Conservation (phyloP, 192 early-diverging fungal species). For the Entomortierella beljakovae region DNA sequence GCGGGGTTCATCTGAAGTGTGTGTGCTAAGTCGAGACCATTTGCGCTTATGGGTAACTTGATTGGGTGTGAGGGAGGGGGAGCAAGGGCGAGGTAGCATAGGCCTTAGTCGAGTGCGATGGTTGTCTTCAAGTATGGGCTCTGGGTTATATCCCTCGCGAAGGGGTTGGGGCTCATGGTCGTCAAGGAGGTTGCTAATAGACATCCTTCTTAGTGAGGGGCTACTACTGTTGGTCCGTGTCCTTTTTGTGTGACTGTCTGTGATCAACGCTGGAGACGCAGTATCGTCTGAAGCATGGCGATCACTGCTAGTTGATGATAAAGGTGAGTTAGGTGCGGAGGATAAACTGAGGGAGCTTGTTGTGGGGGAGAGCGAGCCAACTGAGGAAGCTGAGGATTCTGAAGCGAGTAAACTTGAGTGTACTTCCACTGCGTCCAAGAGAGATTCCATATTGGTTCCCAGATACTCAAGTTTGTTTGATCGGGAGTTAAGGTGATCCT, state of each 20-base stretch:
- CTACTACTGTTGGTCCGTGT: conserved; percentile 45
- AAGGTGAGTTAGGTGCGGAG: conserved; percentile 39
- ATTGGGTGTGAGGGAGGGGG: conserved; percentile 18
- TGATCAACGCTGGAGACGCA: not conserved
- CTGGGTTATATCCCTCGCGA: not conserved
- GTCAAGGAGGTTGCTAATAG: conserved; percentile 52
- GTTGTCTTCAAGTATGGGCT: conserved; percentile 7
- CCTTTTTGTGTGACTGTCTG: conserved; percentile 36
- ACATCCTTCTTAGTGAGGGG: conserved; percentile 31
- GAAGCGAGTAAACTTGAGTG: conserved; percentile 32
- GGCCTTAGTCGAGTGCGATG: conserved; percentile 24
- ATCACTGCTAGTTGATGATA: not conserved
- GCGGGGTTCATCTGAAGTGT: conserved; percentile 30
- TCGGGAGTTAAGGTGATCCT: not conserved
- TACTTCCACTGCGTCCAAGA: conserved; percentile 45
- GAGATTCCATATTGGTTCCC: conserved; percentile 53
- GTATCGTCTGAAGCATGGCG: not conserved
- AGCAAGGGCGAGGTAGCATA: conserved; percentile 34
- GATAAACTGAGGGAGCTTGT: conserved; percentile 22
- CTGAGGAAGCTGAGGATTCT: conserved; percentile 26
- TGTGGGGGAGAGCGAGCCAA: conserved; percentile 36
- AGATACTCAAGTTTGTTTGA: conserved; percentile 44
- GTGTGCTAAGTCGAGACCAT: conserved; percentile 49
- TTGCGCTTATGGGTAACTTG: conserved; percentile 53
- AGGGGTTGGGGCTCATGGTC: conserved; percentile 20